Percentiles rank a stretch among this genome's conserved stretches.
These are phyloP conservation scores for Forsythia suspensa DNA, from an alignment of 257 asterid genomes.

Conservation along the genomic window DNA sequence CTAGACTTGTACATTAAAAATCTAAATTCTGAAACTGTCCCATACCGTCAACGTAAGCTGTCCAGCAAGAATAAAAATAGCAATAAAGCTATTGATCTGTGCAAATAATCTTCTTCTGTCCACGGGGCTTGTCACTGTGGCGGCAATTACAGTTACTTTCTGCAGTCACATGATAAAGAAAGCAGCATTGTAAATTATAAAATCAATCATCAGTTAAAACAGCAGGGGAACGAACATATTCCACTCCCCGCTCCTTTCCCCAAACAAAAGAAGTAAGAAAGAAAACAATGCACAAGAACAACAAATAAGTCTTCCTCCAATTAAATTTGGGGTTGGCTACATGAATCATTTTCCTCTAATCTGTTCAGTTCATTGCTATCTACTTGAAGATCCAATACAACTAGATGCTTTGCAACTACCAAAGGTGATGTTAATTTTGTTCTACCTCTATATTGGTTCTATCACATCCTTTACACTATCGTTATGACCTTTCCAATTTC, in stretches of 20 bases:
- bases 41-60: constrained; percentile 90
- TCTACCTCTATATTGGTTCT: background rate
- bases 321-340: background rate
- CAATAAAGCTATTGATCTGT: constrained; percentile 91
- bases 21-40: constrained; percentile 11
- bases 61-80: constrained; percentile 91
- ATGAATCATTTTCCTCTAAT: background rate
- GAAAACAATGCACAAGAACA: background rate
- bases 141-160: constrained; percentile 94
- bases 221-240: background rate
- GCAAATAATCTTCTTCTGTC: constrained; percentile 88
- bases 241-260: background rate
- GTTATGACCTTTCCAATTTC: background rate
- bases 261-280: background rate
- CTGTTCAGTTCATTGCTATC: background rate
- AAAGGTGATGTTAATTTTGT: background rate
- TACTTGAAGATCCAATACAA: background rate
- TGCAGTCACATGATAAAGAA: constrained; percentile 41
- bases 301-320: background rate
- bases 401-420: background rate
- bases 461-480: background rate
- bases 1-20: background rate
- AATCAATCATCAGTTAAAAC: background rate
- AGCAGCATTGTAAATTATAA: constrained; percentile 4
- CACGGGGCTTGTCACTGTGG: constrained; percentile 67